These are phyloP conservation scores for Evansstolkia leycettana DNA, from an alignment of 495 filamentous ascomycete species.

Conservation along the genomic window DNA sequence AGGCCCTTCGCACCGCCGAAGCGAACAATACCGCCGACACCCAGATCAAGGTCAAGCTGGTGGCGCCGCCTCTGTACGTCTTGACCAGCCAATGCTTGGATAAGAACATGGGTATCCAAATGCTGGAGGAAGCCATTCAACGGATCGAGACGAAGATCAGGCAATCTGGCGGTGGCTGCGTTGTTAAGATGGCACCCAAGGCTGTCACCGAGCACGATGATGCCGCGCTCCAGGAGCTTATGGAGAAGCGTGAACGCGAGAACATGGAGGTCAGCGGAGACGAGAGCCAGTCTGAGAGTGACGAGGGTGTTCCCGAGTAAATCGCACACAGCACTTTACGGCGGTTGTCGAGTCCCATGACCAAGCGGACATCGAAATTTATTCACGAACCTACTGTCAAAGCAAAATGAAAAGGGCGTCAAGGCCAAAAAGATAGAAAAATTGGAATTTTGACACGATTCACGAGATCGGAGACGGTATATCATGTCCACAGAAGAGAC, in stretches of 20 bases:
- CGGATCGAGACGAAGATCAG: slow-evolving; percentile 70
- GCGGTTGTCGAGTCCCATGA: background rate
- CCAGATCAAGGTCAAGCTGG: slow-evolving; percentile 94
- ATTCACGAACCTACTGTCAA: background rate
- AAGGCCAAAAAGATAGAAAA: background rate
- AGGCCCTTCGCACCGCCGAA: slow-evolving; percentile 74
- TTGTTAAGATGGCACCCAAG: slow-evolving; percentile 95
- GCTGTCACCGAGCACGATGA: slow-evolving; percentile 97
- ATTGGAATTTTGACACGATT: slow-evolving; percentile 22
- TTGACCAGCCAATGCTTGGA: slow-evolving; percentile 88
- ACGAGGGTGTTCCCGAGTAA: slow-evolving; percentile 52
- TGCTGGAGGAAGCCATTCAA: slow-evolving; percentile 76
- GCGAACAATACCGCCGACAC: slow-evolving; percentile 76
- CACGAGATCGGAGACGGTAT: slow-evolving; percentile 27
- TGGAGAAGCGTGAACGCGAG: slow-evolving; percentile 98
- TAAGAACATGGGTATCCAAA: slow-evolving; percentile 72
- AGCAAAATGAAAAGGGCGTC: slow-evolving; percentile 23
- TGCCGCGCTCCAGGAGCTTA: slow-evolving; percentile 88
- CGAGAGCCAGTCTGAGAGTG: slow-evolving; percentile 85
- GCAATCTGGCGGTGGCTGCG: slow-evolving; percentile 59
- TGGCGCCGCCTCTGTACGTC: slow-evolving; percentile 90
- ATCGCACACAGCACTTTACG: slow-evolving; percentile 1
- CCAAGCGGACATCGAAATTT: background rate
- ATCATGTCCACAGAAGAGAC: slow-evolving; percentile 19
- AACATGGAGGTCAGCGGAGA: slow-evolving; percentile 95